Percentiles rank a stretch among this genome's conserved stretches.
Conservation (phyloP, 805 yeast species). For the Kodamaea hsintzibuensis region DNA sequence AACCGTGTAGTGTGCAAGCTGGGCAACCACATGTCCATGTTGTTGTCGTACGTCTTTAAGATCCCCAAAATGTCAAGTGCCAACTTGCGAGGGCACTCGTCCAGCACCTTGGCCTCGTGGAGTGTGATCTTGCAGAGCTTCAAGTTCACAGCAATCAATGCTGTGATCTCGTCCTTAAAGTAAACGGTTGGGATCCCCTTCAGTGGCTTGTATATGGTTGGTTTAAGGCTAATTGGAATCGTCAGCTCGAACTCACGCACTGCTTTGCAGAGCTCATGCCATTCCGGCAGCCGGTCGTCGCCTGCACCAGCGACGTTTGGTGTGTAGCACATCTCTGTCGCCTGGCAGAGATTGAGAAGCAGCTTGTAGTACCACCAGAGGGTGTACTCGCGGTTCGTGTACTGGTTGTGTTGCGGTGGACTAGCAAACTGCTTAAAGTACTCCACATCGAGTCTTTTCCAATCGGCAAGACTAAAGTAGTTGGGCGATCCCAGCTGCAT, state of each 20-base stretch:
- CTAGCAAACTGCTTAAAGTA: constrained; percentile 20
- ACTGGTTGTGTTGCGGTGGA: not conserved
- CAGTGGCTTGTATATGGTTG: constrained; percentile 31
- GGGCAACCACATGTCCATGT: constrained; percentile 35
- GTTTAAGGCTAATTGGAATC: constrained; percentile 32
- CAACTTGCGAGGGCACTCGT: not conserved
- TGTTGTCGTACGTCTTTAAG: constrained; percentile 37
- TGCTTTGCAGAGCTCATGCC: constrained; percentile 27
- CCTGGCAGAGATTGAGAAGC: constrained; percentile 25
- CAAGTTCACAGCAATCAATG: constrained; percentile 30
- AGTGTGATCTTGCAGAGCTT: constrained; percentile 32
- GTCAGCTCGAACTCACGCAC: constrained; percentile 30
- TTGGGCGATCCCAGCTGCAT: constrained; percentile 31
- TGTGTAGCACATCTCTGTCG: constrained; percentile 31
- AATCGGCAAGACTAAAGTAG: constrained; percentile 34
- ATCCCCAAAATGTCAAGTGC: constrained; percentile 42
- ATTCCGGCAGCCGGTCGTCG: constrained; percentile 21
- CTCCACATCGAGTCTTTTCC: constrained; percentile 35
- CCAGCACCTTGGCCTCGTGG: constrained; percentile 20
- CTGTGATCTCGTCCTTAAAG: constrained; percentile 38
- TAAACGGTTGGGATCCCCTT: constrained; percentile 33
- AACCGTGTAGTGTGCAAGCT: constrained; percentile 27
- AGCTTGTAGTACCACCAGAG: constrained; percentile 41
- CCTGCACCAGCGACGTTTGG: constrained; percentile 18
- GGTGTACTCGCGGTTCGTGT: constrained; percentile 16